Evolutionary conservation across 2,329 filamentous ascomycete genomes (phyloP).

Genomic region (Xylaria sp.): DNA sequence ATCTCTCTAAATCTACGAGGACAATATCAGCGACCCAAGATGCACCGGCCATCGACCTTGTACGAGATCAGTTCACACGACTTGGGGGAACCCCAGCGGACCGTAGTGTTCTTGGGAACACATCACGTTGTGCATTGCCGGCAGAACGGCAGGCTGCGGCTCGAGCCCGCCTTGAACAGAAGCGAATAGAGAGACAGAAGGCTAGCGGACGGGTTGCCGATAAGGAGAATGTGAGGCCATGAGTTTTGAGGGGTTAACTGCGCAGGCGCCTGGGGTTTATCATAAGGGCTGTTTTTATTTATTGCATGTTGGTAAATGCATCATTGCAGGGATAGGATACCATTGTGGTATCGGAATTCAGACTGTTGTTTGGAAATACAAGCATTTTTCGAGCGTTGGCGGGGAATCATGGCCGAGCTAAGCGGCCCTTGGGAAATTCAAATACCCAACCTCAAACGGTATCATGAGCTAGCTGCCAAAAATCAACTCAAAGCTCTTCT

Average conservation of each 20-base stretch:
- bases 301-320: constrained; percentile 5
- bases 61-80: constrained; percentile 53
- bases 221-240: constrained; percentile 55
- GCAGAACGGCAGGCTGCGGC: constrained; percentile 60
- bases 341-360: constrained; percentile 1
- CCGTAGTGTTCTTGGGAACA: constrained; percentile 42
- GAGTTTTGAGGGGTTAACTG: neutral
- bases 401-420: constrained; percentile 25
- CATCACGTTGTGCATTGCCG: constrained; percentile 52
- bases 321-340: constrained; percentile 17
- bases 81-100: constrained; percentile 49
- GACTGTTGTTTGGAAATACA: constrained; percentile 15
- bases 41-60: constrained; percentile 50
- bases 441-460: neutral
- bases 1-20: constrained; percentile 35
- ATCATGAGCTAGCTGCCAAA: constrained; percentile 7
- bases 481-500: constrained; percentile 7
- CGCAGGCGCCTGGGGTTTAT: neutral
- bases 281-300: constrained; percentile 23
- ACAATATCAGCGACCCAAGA: constrained; percentile 38
- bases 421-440: constrained; percentile 16
- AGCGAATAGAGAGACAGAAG: constrained; percentile 57
- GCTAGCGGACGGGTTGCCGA: constrained; percentile 28
- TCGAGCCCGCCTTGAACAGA: constrained; percentile 59
- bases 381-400: constrained; percentile 24